Base-by-base conservation (phyloP, 2,329 filamentous ascomycete species). In the Pseudogymnoascus pannorum region DNA sequence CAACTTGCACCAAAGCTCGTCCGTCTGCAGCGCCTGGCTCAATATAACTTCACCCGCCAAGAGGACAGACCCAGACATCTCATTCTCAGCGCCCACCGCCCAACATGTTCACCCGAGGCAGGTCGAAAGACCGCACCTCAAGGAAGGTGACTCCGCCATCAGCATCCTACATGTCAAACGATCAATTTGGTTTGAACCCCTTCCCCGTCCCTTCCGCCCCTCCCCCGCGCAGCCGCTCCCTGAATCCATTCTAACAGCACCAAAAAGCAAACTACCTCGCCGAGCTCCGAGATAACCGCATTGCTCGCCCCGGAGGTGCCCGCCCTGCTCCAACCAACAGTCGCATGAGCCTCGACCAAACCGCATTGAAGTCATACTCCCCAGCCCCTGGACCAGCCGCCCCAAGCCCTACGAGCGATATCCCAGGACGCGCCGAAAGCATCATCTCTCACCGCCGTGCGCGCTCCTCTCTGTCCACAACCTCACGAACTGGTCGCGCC, bases 291-390 rank as follows among this genome's bases (percentile, higher is more conserved):
- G 84, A 81, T 67, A 88, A 83, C 73, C 85, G 87, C 59, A 78
- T 85, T 61, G 78, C 81, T 35, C 82, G 89, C 61, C 89, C 89
- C 7, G 87, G 84, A 61, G 88, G 89, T 64, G 87, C 88, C 58
- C 81, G 89, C 66, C 88, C 88, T 63, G 81, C 80, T 60, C 81
- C 81, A 29, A 75, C 75, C 61, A 35, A 31, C 26, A 26, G 18
- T 20, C 22, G 24, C 42, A 40, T 16, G 24, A 57, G 44, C 57
- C 33, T 36, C 16, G 29, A 35, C 63, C 42, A 48, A 26, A 26
- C 5, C 42, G 14, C 12, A 2, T 48, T 26, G 20, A 48, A 48
- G 14, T 14, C 42, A 26, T 48, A 48, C 42, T 48, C 20, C 14
- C 42, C 22, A 24, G 22, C 42, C 42, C 20, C 42, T 40, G 31